Evolutionary conservation across 2,329 filamentous ascomycete species (phyloP).

Genomic region (Seiridium unicorne): DNA sequence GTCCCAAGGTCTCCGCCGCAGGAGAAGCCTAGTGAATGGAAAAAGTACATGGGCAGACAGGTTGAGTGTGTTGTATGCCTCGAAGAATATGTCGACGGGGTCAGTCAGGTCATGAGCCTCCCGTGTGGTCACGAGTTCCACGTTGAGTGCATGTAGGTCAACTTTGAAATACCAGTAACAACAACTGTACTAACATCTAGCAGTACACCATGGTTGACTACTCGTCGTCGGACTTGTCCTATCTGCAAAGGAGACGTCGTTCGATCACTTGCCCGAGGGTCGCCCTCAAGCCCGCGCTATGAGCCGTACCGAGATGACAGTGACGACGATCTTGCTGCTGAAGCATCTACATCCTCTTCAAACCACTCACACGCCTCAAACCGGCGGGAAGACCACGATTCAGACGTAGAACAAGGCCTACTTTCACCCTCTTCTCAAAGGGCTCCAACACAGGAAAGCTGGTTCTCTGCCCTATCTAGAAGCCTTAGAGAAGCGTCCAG

Average conservation of each 20-base stretch:
- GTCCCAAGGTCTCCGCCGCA: constrained; percentile 35
- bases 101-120: constrained; percentile 93
- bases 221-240: constrained; percentile 90
- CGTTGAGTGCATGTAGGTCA: constrained; percentile 84
- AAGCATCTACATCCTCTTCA: constrained; percentile 19
- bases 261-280: constrained; percentile 57
- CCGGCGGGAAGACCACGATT: constrained; percentile 20
- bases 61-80: constrained; percentile 95
- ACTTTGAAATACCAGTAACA: background rate
- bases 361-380: constrained; percentile 11
- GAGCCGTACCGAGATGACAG: constrained; percentile 55
- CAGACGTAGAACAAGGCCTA: constrained; percentile 45
- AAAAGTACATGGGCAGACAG: constrained; percentile 65
- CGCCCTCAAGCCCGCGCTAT: constrained; percentile 50
- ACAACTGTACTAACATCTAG: constrained; percentile 19
- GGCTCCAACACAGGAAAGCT: constrained; percentile 27
- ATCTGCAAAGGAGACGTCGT: constrained; percentile 99
- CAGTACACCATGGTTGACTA: constrained; percentile 95
- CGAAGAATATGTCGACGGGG: constrained; percentile 92
- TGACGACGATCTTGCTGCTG: constrained; percentile 34
- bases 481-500: constrained; percentile 6
- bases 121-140: constrained; percentile 98
- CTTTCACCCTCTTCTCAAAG: constrained; percentile 19
- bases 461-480: constrained; percentile 28
- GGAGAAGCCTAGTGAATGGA: constrained; percentile 61